Conservation (phyloP, 768 basidiomycete genomes). For the Tylopilus subfusipes region DNA sequence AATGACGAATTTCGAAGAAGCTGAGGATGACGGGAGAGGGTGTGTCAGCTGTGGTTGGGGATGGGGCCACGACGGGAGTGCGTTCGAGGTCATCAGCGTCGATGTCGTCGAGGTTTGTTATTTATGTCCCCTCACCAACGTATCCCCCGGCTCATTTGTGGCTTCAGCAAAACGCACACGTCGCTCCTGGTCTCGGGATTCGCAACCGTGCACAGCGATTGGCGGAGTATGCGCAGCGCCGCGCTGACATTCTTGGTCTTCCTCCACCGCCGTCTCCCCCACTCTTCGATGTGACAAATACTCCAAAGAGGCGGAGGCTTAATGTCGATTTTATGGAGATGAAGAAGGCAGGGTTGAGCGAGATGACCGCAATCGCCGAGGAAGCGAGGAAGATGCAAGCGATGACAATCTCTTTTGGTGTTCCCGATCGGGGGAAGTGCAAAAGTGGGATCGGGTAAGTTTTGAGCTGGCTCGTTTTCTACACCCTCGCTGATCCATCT, state of each 20-base stretch:
- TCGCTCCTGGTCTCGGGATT: constrained; percentile 49
- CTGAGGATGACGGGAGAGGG: constrained; percentile 56
- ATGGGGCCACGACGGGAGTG: constrained; percentile 74
- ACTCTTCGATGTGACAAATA: constrained; percentile 33
- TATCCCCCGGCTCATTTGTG: constrained; percentile 3
- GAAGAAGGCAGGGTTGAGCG: constrained; percentile 20
- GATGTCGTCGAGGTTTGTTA: constrained; percentile 59
- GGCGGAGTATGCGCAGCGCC: constrained; percentile 61
- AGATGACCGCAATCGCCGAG: constrained; percentile 27
- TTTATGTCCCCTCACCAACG: constrained; percentile 20
- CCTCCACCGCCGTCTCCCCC: constrained; percentile 27
- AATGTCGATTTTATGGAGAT: constrained; percentile 23
- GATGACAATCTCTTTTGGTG: constrained; percentile 49
- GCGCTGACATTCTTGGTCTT: constrained; percentile 42
- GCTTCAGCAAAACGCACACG: constrained; percentile 49
- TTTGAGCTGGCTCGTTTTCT: not conserved
- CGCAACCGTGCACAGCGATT: constrained; percentile 67
- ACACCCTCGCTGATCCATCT: not conserved
- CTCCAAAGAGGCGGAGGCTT: constrained; percentile 29
- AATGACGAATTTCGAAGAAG: constrained; percentile 34
- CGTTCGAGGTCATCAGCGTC: constrained; percentile 65
- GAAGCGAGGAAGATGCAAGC: constrained; percentile 42
- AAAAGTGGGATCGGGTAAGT: constrained; percentile 46
- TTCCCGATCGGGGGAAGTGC: constrained; percentile 27
- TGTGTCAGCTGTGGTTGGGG: constrained; percentile 74